phyloP scores from a whole-genome alignment of 2,329 filamentous ascomycete genomes.

The Ophiosphaerella narmari region DNA sequence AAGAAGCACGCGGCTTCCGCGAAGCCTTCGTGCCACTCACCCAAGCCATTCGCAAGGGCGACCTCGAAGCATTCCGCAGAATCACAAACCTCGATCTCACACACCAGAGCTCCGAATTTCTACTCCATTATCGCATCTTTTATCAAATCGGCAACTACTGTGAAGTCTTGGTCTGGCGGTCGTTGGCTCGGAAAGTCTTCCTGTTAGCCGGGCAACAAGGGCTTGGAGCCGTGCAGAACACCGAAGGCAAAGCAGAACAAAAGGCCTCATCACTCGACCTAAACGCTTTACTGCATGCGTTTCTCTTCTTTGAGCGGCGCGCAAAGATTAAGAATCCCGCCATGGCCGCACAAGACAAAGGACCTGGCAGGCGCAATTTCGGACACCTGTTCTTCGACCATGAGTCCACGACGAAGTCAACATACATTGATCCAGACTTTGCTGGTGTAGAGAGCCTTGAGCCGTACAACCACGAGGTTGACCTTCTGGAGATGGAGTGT shows the following conservation, averaged over 20 bases:
- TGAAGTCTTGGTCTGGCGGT: constrained; percentile 82
- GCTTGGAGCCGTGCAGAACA: constrained; percentile 34
- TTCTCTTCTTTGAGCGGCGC: constrained; percentile 67
- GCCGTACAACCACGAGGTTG: constrained; percentile 49
- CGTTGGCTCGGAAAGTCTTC: constrained; percentile 77
- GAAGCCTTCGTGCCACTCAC: constrained; percentile 76
- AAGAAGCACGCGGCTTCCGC: constrained; percentile 69
- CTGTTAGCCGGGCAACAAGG: constrained; percentile 76
- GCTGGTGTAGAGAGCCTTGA: constrained; percentile 38
- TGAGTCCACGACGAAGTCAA: constrained; percentile 48
- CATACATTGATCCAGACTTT: constrained; percentile 54
- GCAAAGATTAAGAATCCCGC: constrained; percentile 31
- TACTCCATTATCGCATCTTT: constrained; percentile 75
- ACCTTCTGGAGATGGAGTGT: constrained; percentile 72
- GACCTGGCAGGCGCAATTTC: constrained; percentile 47
- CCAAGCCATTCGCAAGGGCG: constrained; percentile 70
- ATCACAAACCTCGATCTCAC: constrained; percentile 59
- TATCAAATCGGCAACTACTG: constrained; percentile 77
- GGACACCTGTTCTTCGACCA: constrained; percentile 55
- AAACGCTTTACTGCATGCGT: constrained; percentile 66
- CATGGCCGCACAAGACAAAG: constrained; percentile 32
- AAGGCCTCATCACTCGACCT: constrained; percentile 69
- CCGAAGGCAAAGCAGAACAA: constrained; percentile 47
- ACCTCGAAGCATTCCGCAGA: constrained; percentile 74
- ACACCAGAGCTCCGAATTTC: constrained; percentile 59